Evolutionary conservation across 768 basidiomycete species (phyloP).

Genomic region (Lentinula guzmanii): DNA sequence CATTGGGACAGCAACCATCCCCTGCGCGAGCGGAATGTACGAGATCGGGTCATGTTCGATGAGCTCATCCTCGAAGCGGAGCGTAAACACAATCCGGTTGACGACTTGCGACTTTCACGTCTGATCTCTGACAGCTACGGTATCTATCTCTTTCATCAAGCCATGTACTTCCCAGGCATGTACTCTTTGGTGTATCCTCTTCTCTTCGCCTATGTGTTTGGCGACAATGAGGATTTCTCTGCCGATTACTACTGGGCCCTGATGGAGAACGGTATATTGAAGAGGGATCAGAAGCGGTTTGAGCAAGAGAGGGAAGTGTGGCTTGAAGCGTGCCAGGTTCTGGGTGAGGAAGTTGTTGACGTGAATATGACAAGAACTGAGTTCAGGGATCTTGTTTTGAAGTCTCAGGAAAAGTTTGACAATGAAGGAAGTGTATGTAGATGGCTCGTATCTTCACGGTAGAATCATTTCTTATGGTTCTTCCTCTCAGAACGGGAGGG

Average conservation of each 20-base stretch:
- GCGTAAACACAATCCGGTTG: not conserved
- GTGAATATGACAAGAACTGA: not conserved
- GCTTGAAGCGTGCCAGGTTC: constrained; percentile 1
- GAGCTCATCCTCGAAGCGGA: constrained; percentile 5
- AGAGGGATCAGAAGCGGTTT: not conserved
- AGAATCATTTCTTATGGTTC: not conserved
- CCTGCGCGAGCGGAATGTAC: constrained; percentile 6
- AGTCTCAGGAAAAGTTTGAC: not conserved
- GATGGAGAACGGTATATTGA: constrained; percentile 5
- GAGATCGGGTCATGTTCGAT: constrained; percentile 6
- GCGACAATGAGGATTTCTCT: constrained; percentile 5
- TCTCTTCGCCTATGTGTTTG: constrained; percentile 5
- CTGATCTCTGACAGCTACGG: not conserved
- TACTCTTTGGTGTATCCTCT: constrained; percentile 3
- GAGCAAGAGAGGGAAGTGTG: constrained; percentile 3
- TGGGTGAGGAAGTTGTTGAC: constrained; percentile 7
- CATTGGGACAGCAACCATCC: constrained; percentile 5
- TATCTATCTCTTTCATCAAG: constrained; percentile 7
- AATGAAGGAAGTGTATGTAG: constrained; percentile 2
- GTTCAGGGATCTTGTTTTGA: constrained; percentile 1
- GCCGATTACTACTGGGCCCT: constrained; percentile 5
- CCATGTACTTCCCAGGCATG: constrained; percentile 1
- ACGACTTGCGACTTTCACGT: not conserved
- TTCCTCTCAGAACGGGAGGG: no score
- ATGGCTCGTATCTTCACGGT: not conserved